phyloP scores from a whole-genome alignment of 1,284 basidiomycete species.

The Boletus sp. region DNA sequence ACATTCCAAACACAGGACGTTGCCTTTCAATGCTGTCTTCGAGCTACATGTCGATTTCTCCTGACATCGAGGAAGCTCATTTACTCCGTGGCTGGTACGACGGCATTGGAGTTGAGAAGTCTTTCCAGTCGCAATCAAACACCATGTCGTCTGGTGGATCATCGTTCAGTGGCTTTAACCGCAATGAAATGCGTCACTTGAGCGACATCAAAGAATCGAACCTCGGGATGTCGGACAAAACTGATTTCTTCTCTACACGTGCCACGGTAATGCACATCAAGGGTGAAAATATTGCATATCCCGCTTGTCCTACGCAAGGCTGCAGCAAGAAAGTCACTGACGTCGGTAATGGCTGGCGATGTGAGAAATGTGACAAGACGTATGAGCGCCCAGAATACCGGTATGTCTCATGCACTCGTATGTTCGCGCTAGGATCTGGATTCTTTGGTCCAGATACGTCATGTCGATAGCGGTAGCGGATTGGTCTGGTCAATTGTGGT shows the following conservation, averaged over 20 bases:
- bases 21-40: constrained; percentile 71
- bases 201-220: constrained; percentile 80
- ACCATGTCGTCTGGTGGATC: constrained; percentile 37
- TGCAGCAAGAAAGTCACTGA: constrained; percentile 93
- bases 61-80: constrained; percentile 87
- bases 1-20: constrained; percentile 47
- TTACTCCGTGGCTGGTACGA: constrained; percentile 91
- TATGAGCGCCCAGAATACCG: constrained; percentile 78
- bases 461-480: constrained; percentile 88
- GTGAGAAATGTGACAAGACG: constrained; percentile 88
- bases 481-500: constrained; percentile 85
- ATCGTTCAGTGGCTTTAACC: constrained; percentile 52
- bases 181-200: constrained; percentile 71
- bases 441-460: constrained; percentile 65
- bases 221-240: constrained; percentile 75
- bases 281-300: constrained; percentile 82
- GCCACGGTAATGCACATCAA: constrained; percentile 92
- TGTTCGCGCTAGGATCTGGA: background rate
- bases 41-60: constrained; percentile 78
- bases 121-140: constrained; percentile 71
- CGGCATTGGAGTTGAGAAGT: constrained; percentile 53
- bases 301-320: constrained; percentile 77
- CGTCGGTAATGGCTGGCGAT: constrained; percentile 73
- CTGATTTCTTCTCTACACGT: constrained; percentile 79
- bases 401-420: constrained; percentile 41